Evolutionary conservation across 2,329 filamentous ascomycete species (phyloP), one percentile per base, ranked within the genome.

Genomic region (Ophiostoma sp.): DNA sequence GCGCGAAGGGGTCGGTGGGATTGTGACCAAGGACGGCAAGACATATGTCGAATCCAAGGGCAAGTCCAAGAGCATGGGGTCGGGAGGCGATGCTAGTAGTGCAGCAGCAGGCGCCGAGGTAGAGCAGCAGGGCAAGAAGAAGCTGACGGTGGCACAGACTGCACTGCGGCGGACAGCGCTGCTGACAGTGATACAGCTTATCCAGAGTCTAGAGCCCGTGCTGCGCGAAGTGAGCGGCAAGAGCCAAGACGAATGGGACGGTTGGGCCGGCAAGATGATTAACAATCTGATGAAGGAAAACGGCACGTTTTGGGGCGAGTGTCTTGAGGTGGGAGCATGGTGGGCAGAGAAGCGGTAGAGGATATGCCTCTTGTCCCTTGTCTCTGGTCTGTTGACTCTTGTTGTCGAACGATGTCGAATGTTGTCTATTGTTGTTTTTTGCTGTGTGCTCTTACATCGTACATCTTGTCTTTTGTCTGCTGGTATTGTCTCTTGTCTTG

Each of bases 161-260:
- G 90, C 92, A 20, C 81, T 96, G 69, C 84, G 93, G 69, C 85
- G 89, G 75, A 94, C 92, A 13, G 93, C 93, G n/a, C 84, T 97
- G 70, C 81, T 91, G 76, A 93, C 90, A 2, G 88, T 94, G 6
- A 87, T 96, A 68, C 90, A 94, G 77, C 86, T 93, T 84, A 92
- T 96, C 69, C 92, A 95, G 77, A 90, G 90, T 73, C 81, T 97
- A 75, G 94, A 97, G 79, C 92, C 92, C 5, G 81, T 95, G 71
- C 81, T 97, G 74, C 87, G 91, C 75, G 91, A 96, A 76, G 87
- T 88, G 65, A 96, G 91, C 76, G 91, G 90, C 17, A 96, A 96
- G 83, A 92, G 90, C 76, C 88, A 91, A 76, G 93, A 96, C 75
- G 94, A 97, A 80, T 97, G 93, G 93, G 91, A 96, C 78, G 84